phyloP scores from a whole-genome alignment of 257 asterid species.

The Marsdenia floribunda region DNA sequence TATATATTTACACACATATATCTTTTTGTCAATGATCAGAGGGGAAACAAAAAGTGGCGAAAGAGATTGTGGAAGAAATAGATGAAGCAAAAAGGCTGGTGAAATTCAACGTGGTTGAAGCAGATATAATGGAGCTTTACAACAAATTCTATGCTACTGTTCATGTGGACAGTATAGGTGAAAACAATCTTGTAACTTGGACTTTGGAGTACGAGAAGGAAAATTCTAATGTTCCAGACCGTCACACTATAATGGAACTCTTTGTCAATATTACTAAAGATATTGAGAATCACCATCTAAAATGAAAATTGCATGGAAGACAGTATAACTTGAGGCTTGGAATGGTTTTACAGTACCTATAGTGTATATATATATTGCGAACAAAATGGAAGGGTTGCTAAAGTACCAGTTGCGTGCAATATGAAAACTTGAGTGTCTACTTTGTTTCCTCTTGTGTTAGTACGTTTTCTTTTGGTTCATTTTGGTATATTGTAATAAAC shows the following conservation, averaged over 20 bases:
- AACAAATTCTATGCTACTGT: slow-evolving; percentile 8
- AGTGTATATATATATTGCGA: too few relatives aligned
- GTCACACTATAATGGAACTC: slow-evolving; percentile 8
- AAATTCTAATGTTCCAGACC: slow-evolving; percentile 10
- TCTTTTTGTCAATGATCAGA: too few relatives aligned
- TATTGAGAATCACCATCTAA: slow-evolving; percentile 18
- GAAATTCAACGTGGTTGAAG: slow-evolving; percentile 20
- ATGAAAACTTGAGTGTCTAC: too few relatives aligned
- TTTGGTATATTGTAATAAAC: too few relatives aligned
- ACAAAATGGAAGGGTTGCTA: too few relatives aligned
- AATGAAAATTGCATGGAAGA: too few relatives aligned
- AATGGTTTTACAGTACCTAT: too few relatives aligned
- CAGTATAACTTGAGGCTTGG: too few relatives aligned
- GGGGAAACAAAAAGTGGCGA: slow-evolving; percentile 19
- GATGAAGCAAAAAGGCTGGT: slow-evolving; percentile 22
- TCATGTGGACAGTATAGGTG: slow-evolving; percentile 19
- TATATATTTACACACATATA: too few relatives aligned
- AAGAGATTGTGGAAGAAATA: slow-evolving; percentile 16
- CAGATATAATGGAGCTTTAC: slow-evolving; percentile 17
- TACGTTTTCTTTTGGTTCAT: too few relatives aligned
- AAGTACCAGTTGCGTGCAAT: too few relatives aligned
- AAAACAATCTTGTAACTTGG: slow-evolving; percentile 17
- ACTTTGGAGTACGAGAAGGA: slow-evolving; percentile 17
- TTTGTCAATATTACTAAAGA: slow-evolving; percentile 15
- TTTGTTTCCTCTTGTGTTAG: too few relatives aligned